Conservation (phyloP, 257 asterid genomes). For the Jaltomata sinuosa region DNA sequence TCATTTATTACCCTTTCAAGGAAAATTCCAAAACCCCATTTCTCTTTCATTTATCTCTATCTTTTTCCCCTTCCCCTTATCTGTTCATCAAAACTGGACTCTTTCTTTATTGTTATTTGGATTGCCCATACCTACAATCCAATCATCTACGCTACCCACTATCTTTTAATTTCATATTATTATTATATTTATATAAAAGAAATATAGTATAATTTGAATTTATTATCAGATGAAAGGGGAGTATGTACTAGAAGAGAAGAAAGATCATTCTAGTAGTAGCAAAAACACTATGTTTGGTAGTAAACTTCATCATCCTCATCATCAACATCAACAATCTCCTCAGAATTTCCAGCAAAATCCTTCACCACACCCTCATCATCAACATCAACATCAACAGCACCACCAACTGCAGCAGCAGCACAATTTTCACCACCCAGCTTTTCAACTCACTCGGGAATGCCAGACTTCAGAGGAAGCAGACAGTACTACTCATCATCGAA, state of each 20-base stretch:
- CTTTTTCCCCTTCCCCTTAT: neutral
- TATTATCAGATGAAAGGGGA: slow-evolving; percentile 35
- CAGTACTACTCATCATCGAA: slow-evolving; percentile 6
- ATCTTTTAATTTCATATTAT: neutral
- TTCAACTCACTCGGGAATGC: slow-evolving; percentile 13
- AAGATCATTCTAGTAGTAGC: slow-evolving; percentile 3
- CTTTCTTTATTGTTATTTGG: neutral
- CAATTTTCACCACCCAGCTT: slow-evolving; percentile 11
- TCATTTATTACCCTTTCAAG: slow-evolving; percentile 4
- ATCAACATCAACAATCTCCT: neutral
- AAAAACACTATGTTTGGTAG: slow-evolving; percentile 26
- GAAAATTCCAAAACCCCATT: slow-evolving; percentile 11
- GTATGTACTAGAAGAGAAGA: slow-evolving; percentile 23
- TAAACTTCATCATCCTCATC: neutral
- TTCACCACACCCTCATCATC: slow-evolving; percentile 21
- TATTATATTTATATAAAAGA: neutral
- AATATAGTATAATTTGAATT: neutral
- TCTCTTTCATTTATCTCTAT: slow-evolving; percentile 2
- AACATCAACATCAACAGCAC: neutral
- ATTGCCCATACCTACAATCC: neutral
- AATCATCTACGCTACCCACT: neutral
- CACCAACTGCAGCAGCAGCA: slow-evolving; percentile 9
- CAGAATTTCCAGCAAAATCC: slow-evolving; percentile 16
- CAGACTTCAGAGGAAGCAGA: slow-evolving; percentile 31
- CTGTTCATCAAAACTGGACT: neutral